Base-by-base conservation (phyloP, 192 early-diverging fungal genomes). In the Endogone sp. region DNA sequence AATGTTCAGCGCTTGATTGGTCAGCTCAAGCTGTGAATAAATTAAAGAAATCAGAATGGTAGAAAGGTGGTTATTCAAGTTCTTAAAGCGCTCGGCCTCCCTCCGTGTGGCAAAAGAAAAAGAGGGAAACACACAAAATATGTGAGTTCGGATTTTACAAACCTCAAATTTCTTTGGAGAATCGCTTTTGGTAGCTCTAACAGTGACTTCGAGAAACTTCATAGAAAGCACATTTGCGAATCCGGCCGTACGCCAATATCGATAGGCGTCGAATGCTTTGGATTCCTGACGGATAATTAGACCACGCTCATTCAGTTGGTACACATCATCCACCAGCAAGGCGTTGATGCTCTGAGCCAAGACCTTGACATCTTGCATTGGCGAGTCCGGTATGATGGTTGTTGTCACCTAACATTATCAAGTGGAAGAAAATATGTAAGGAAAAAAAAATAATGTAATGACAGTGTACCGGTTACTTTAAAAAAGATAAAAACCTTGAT, bases 381-480 rank as follows among this genome's bases (percentile, higher is more conserved):
- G 85, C 24, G 88, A 87, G 10, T 88, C 87, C 8, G 86, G 79
- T 2, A 86, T 84, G 57, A 92, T 66, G 29, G 79, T 84, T 3
- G 79, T 83, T 26, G 79, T 81, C 1, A 84, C 76, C 86, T 88
- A 29, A 32, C 54, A 57, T 68, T 2, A 57, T 24, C 4, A 10
- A 24, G 55, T 68, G 28, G 30, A 27, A 4, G 23, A 31, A 44
- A 24, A 24, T 29, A n/a, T n/a, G n/a, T n/a, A n/a, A n/a, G n/a
- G n/a, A n/a, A n/a, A n/a, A n/a, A n/a, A n/a, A n/a, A n/a, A n/a
- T n/a, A n/a, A n/a, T n/a, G n/a, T n/a, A n/a, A n/a, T n/a, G n/a
- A n/a, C n/a, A n/a, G n/a, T n/a, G n/a, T n/a, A n/a, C n/a, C n/a
- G n/a, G n/a, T n/a, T n/a, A n/a, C n/a, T n/a, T n/a, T n/a, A n/a